These are phyloP conservation scores for Testicularia cyperi DNA, from an alignment of 1,284 basidiomycete genomes.

Conservation along the genomic window DNA sequence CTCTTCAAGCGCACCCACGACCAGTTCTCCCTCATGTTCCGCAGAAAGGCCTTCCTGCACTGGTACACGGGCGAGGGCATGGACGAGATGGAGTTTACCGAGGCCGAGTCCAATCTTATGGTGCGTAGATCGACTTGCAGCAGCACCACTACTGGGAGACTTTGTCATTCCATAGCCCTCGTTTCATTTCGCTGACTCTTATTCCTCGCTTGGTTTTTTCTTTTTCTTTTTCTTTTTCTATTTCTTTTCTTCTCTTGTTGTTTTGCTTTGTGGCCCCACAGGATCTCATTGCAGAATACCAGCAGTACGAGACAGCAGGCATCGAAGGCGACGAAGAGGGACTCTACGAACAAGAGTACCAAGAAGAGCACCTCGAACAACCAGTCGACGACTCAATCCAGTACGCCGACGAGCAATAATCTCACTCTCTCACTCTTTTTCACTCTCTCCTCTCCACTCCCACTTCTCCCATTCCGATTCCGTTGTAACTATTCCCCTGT, in stretches of 20 bases:
- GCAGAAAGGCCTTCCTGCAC: slow-evolving; percentile 60
- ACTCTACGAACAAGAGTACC: slow-evolving; percentile 38
- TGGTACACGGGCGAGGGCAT: slow-evolving; percentile 61
- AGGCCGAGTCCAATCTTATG: slow-evolving; percentile 59
- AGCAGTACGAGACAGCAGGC: slow-evolving; percentile 57
- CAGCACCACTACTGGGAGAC: too few relatives aligned
- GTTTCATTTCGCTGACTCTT: too few relatives aligned
- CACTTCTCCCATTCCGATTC: too few relatives aligned
- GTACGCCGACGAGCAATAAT: slow-evolving; percentile 29
- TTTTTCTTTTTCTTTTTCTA: too few relatives aligned
- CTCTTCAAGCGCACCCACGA: slow-evolving; percentile 58
- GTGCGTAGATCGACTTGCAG: too few relatives aligned
- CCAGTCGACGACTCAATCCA: slow-evolving; percentile 11
- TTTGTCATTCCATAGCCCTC: too few relatives aligned
- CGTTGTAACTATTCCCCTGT: too few relatives aligned
- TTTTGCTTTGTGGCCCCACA: too few relatives aligned
- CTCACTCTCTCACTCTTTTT: too few relatives aligned
- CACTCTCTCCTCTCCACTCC: too few relatives aligned
- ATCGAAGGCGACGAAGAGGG: slow-evolving; percentile 61
- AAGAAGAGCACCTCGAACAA: slow-evolving; percentile 9
- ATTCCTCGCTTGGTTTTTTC: too few relatives aligned
- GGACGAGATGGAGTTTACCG: slow-evolving; percentile 62
- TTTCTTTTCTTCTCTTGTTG: background rate
- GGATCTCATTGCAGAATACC: slow-evolving; percentile 62
- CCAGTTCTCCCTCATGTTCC: slow-evolving; percentile 59